These are phyloP conservation scores for Elaeagnus macrophylla DNA, from an alignment of 306 rosid genomes.

Conservation along the genomic window DNA sequence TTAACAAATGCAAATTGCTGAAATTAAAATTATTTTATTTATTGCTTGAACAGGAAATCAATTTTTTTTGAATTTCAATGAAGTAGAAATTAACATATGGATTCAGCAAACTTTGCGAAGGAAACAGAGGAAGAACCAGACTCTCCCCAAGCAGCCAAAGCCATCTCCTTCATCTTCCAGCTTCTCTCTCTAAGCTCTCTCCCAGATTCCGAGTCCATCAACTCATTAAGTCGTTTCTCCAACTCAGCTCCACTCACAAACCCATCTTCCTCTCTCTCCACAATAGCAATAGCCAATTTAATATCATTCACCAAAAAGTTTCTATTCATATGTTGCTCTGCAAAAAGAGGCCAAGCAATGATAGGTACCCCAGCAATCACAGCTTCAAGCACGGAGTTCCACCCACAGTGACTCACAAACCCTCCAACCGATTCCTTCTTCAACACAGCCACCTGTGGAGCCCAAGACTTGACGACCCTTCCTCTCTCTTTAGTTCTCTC, in stretches of 20 bases:
- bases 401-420: constrained; percentile 37
- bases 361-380: constrained; percentile 27
- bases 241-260: constrained; percentile 25
- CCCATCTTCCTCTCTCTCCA: constrained; percentile 24
- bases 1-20: too few species aligned
- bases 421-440: constrained; percentile 26
- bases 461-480: constrained; percentile 35
- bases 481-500: constrained; percentile 26
- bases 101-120: too few species aligned
- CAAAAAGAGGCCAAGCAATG: constrained; percentile 35
- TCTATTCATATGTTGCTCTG: constrained; percentile 35
- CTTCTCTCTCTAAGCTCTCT: constrained; percentile 16
- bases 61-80: too few species aligned
- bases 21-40: too few species aligned
- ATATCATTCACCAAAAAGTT: constrained; percentile 22
- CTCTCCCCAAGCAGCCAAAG: constrained; percentile 12
- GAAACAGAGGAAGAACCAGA: constrained; percentile 20
- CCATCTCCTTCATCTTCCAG: constrained; percentile 18
- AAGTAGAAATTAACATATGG: too few species aligned
- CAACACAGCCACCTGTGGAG: constrained; percentile 27
- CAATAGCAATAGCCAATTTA: constrained; percentile 25
- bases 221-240: constrained; percentile 21
- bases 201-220: constrained; percentile 28
- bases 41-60: too few species aligned
- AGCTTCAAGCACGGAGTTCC: constrained; percentile 33